Conservation (phyloP, 352 stramenopile species). For the Lagenidium giganteum region DNA sequence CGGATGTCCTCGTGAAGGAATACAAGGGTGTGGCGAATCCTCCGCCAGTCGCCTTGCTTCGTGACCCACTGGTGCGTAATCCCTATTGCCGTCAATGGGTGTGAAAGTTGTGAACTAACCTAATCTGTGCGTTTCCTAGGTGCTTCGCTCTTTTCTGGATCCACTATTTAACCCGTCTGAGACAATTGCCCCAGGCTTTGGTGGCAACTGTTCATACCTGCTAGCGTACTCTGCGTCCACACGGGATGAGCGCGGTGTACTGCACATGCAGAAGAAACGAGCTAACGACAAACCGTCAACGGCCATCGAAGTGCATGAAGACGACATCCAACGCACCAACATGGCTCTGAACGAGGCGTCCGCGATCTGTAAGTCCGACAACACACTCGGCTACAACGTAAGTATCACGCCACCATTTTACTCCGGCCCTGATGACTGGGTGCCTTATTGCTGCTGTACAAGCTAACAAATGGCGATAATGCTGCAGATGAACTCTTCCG, state of each 20-base stretch:
- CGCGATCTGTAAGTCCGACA: slow-evolving; percentile 75
- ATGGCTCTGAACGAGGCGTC: slow-evolving; percentile 67
- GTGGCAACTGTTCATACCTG: slow-evolving; percentile 62
- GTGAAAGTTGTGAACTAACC: not conserved
- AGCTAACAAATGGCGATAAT: not conserved
- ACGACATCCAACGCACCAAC: slow-evolving; percentile 59
- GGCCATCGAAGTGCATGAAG: slow-evolving; percentile 36
- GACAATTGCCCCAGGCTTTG: slow-evolving; percentile 45
- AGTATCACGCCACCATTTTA: slow-evolving; percentile 8
- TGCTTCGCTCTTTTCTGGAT: slow-evolving; percentile 73
- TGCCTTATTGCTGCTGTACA: not conserved
- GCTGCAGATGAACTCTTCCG: slow-evolving; percentile 81
- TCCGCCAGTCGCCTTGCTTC: slow-evolving; percentile 62
- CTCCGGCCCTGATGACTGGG: not conserved
- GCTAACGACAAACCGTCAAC: slow-evolving; percentile 6
- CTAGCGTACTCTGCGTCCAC: slow-evolving; percentile 72
- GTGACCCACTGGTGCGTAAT: slow-evolving; percentile 65
- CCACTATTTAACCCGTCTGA: slow-evolving; percentile 79
- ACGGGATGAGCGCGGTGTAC: slow-evolving; percentile 71
- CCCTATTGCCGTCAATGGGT: too few species aligned
- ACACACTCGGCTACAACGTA: slow-evolving; percentile 85
- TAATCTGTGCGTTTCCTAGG: slow-evolving; percentile 21
- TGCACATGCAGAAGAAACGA: slow-evolving; percentile 31
- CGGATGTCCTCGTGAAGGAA: slow-evolving; percentile 62
- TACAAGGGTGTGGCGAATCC: slow-evolving; percentile 38